Percentiles rank a stretch among this genome's conserved stretches.
Evolutionary conservation across 1,284 basidiomycete species (phyloP).

Genomic region (Ganoderma sinense): DNA sequence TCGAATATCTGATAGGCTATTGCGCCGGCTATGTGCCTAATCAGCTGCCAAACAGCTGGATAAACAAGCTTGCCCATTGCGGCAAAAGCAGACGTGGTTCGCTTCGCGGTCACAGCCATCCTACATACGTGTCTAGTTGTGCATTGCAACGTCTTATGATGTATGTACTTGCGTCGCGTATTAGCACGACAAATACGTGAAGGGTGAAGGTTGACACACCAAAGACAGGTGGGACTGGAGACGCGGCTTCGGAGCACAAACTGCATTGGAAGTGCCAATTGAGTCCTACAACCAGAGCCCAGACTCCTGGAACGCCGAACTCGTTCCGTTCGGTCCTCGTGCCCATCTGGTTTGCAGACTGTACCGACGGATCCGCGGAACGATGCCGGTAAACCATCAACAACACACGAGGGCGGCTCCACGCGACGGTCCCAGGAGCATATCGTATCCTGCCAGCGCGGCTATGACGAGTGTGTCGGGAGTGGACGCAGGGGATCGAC

Average conservation of each 20-base stretch:
- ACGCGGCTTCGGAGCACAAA: background rate
- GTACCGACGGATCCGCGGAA: background rate
- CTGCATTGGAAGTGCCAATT: background rate
- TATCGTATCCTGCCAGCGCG: background rate
- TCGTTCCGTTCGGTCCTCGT: too few species aligned
- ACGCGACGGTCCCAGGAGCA: background rate
- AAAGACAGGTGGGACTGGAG: background rate
- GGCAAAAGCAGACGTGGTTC: background rate
- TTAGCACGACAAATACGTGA: background rate
- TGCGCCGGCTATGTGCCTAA: background rate
- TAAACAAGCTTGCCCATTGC: background rate
- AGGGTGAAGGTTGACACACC: constrained; percentile 2
- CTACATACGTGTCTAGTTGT: background rate
- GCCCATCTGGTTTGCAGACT: background rate
- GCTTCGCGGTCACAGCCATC: background rate
- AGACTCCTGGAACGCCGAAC: background rate
- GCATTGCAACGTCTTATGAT: background rate
- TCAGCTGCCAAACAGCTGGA: background rate
- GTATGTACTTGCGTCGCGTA: background rate
- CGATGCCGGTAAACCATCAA: background rate
- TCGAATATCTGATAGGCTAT: background rate
- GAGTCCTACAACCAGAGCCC: background rate
- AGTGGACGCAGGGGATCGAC: background rate
- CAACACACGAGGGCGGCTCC: background rate
- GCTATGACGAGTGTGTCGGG: background rate